Base-by-base conservation (phyloP, 805 yeast species). In the Diddensiella caesifluorescens region DNA sequence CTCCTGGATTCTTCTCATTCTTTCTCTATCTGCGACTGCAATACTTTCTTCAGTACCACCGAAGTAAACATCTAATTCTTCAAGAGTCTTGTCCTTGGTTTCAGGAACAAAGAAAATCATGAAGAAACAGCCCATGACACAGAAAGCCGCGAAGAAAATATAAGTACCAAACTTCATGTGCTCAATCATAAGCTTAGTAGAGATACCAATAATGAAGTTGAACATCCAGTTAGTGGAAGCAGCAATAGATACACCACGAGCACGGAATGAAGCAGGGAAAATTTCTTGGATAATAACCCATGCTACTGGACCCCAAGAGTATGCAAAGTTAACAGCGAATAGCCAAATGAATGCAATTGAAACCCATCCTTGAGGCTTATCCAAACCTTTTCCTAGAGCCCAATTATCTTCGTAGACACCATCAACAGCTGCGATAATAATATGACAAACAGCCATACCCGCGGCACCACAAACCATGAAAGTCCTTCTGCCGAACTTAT, bases 281-380 rank as follows among this genome's bases (percentile, higher is more conserved):
- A 80, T 71, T 61, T 80, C 87, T n/a, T 83, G 74, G 55, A 80
- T 75, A 63, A 80, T 75, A 35, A 79, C 71, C 85, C 85, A 79
- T 46, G 70, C 65, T 53, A 71, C 68, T 16, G 69, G 73, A 52
- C 74, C 76, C 75, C 74, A 73, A 7, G 80, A 67, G 41, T 67
- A 59, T 19, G 80, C 80, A 49, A 77, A 77, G 45, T 76, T 69
- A 39, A 67, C 68, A 44, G 75, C 79, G 56, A 75, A 77, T 48
- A 77, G 59, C 65, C 76, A 77, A 46, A 77, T 67, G 51, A 70
- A 67, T 23, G 71, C 74, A 55, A 71, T 68, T 29, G 68, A 68
- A 49, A 61, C 74, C 53, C 57, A 73, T 29, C 90, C 89, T 1
- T 83, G 52, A 35, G 45, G 38, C 37, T 29, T 42, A 29, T 44